A percentile compares a stretch with the other conserved stretches of the same genome.
phyloP scores from a whole-genome alignment of 306 rosid species.

The Elaeagnus macrophylla region DNA sequence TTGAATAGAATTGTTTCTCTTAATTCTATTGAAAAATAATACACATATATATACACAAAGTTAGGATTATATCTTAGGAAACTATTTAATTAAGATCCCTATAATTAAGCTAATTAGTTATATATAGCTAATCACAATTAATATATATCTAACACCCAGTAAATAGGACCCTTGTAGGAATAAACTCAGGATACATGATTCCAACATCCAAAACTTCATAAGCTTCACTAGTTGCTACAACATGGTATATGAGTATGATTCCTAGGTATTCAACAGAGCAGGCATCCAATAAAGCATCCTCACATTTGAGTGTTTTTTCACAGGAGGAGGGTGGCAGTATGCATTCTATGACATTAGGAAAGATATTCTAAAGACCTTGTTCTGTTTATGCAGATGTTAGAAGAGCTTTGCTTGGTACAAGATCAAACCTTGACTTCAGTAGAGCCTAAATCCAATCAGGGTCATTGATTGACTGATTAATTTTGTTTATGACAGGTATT shows the following conservation, averaged over 20 bases:
- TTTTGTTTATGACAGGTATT: constrained; percentile 77
- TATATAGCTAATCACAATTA: no score
- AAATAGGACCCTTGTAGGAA: constrained; percentile 67
- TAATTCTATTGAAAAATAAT: no score
- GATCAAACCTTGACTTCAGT: constrained; percentile 79
- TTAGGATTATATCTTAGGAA: no score
- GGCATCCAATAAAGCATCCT: constrained; percentile 88
- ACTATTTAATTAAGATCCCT: no score
- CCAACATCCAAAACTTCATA: constrained; percentile 79
- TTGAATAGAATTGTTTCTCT: no score
- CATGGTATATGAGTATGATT: constrained; percentile 76
- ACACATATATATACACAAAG: no score
- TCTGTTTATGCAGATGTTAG: constrained; percentile 93
- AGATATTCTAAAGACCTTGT: constrained; percentile 75
- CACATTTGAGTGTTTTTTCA: constrained; percentile 44
- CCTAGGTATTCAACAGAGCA: constrained; percentile 90
- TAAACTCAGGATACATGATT: constrained; percentile 92
- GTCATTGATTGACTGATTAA: constrained; percentile 89
- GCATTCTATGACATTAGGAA: constrained; percentile 75
- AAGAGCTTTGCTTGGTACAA: constrained; percentile 60
- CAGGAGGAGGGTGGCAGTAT: constrained; percentile 88
- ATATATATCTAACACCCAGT: no score
- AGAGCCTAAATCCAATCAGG: constrained; percentile 80
- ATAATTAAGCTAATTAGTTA: no score
- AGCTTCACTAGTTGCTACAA: constrained; percentile 69